These are phyloP conservation scores for Tolypocladium amazonense DNA, from an alignment of 2,329 filamentous ascomycete species.

Conservation along the genomic window DNA sequence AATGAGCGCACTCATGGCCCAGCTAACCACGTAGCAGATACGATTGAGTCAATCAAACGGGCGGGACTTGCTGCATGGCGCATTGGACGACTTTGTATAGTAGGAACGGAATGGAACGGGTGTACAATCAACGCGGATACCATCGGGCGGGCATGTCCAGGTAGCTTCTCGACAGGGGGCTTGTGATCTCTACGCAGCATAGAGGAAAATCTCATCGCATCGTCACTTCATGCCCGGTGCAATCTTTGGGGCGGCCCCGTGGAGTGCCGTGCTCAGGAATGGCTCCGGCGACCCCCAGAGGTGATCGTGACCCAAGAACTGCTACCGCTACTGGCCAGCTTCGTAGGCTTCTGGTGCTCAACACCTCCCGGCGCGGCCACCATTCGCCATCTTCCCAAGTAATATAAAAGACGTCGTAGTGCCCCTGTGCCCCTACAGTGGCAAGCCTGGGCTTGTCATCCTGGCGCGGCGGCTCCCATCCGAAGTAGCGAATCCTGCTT, in stretches of 20 bases:
- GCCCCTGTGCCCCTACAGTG: neutral
- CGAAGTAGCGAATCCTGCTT: neutral
- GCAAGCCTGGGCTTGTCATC: neutral
- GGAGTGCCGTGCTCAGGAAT: neutral
- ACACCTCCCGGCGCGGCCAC: neutral
- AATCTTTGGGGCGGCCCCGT: neutral
- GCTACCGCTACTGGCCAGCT: neutral
- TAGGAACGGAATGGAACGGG: neutral
- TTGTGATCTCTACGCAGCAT: neutral
- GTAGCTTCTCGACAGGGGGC: neutral
- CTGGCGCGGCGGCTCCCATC: neutral
- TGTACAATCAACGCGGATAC: neutral
- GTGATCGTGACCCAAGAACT: neutral
- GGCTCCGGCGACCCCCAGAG: neutral
- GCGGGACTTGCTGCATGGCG: neutral
- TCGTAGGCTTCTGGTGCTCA: neutral
- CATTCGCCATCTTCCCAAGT: neutral
- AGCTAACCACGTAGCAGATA: conserved; percentile 4
- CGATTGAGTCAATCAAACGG: neutral
- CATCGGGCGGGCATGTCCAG: neutral
- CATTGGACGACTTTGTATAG: neutral
- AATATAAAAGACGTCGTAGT: neutral
- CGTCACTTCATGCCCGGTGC: neutral
- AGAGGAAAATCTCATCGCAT: neutral
- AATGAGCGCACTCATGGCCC: neutral